Evolutionary conservation across 768 basidiomycete species (phyloP), one percentile per base, ranked within the genome.

Genomic region (Tricholoma saponaceum): DNA sequence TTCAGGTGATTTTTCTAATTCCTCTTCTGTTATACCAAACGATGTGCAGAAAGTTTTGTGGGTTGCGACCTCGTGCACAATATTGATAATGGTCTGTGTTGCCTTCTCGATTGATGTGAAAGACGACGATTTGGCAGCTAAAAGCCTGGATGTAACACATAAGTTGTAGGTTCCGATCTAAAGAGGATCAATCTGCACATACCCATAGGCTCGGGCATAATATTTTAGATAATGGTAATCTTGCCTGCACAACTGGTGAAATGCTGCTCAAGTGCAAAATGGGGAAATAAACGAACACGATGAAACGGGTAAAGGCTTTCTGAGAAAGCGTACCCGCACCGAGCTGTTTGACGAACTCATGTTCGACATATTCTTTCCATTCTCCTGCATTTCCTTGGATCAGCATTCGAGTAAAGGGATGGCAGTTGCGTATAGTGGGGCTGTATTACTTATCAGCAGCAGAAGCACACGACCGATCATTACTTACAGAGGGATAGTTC

Each of bases 151-250:
- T 0, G 3, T 2, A 8, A 22, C 5, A 59, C 16, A 61, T n/a
- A n/a, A n/a, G 51, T 37, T 6, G 18, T 22, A 9, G 18, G 16
- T n/a, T 46, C 5, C 14, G 18, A 10, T 16, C 22, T 16, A 26
- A 30, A 13, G 47, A 52, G 28, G 30, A 9, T 46, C 32, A 49
- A 54, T 28, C 18, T 4, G 16, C 2, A 69, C 79, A 46, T 64
- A 88, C 87, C 80, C 84, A 56, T 92, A 85, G n/a, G 88, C 88
- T 20, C 92, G 82, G 1, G 89, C 84, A 64, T 95, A 95, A 70
- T 94, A 93, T 62, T 83, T 87, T 47, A 91, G 75, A 69, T 89
- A 92, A 41, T 80, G 78, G 66, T 92, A 92, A 65, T 93, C 92
- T 62, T 94, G 92, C 62, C 89, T 91, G 14, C 13, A 16, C 35